phyloP scores from a whole-genome alignment of 768 basidiomycete species.

The Dioszegia crocea region DNA sequence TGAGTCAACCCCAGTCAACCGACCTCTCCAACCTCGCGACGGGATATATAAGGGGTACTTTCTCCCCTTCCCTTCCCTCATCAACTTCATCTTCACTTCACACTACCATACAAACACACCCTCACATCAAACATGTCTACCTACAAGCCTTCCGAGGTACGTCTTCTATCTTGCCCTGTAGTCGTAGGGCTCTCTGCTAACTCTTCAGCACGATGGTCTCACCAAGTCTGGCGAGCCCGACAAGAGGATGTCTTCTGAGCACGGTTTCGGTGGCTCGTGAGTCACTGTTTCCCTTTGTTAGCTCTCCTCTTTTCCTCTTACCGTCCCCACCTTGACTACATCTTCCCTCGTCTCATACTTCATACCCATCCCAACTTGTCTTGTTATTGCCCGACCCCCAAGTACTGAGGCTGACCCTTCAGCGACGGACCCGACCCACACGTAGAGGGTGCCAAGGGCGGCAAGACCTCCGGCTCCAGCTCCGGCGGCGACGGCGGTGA shows the following conservation, averaged over 20 bases:
- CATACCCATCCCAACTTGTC: not conserved
- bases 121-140: conserved; percentile 34
- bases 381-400: not conserved
- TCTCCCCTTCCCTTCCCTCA: conserved; percentile 1
- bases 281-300: not conserved
- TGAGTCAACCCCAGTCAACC: not conserved
- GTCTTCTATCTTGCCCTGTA: too few species aligned
- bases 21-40: too few species aligned
- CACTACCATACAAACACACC: conserved; percentile 13
- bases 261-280: conserved; percentile 49
- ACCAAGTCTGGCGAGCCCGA: conserved; percentile 50
- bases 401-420: conserved; percentile 9
- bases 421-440: conserved; percentile 48
- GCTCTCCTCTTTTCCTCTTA: not conserved
- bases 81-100: conserved; percentile 3
- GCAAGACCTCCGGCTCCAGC: conserved; percentile 24
- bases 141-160: conserved; percentile 52
- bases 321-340: not conserved
- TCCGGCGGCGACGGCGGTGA: too few species aligned
- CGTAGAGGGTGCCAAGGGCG: conserved; percentile 49
- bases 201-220: conserved; percentile 50
- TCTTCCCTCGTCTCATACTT: not conserved
- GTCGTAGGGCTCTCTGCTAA: too few species aligned
- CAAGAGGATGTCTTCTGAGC: conserved; percentile 50
- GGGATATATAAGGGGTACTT: conserved; percentile 4